phyloP scores from a whole-genome alignment of 331 rosid genomes.

The Ulmus americana region DNA sequence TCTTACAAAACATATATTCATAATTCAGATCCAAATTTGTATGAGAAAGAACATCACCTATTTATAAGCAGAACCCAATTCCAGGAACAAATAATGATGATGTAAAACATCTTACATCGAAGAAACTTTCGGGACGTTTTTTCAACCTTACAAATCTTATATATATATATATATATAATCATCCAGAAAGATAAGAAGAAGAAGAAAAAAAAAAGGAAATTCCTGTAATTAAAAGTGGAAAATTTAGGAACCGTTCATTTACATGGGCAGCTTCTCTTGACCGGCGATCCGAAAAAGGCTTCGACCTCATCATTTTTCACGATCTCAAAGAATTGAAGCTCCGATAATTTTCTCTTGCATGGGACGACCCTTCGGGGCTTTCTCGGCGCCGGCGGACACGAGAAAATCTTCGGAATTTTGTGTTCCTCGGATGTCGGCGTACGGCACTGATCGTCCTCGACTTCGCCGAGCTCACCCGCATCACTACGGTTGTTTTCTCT shows the following conservation, averaged over 20 bases:
- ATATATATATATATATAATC: slow-evolving; percentile 19
- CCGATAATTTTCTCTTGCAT: slow-evolving; percentile 59
- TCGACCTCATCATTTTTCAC: slow-evolving; percentile 53
- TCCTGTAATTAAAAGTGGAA: slow-evolving; percentile 13
- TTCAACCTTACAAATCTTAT: slow-evolving; percentile 11
- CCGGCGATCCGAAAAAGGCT: slow-evolving; percentile 47
- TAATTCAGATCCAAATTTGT: slow-evolving; percentile 17
- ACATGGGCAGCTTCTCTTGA: slow-evolving; percentile 54
- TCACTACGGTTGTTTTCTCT: not conserved
- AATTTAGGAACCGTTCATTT: slow-evolving; percentile 21
- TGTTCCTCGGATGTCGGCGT: slow-evolving; percentile 60
- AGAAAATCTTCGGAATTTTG: slow-evolving; percentile 44
- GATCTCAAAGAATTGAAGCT: slow-evolving; percentile 53
- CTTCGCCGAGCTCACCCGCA: not conserved
- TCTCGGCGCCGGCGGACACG: slow-evolving; percentile 74
- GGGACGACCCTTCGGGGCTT: slow-evolving; percentile 34
- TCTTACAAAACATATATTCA: not conserved
- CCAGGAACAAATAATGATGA: not conserved
- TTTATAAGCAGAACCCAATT: slow-evolving; percentile 1
- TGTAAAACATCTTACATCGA: slow-evolving; percentile 9
- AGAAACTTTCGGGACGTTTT: not conserved
- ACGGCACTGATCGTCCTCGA: slow-evolving; percentile 23
- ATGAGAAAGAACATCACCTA: slow-evolving; percentile 1
- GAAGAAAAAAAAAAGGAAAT: not conserved
- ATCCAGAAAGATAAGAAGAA: not conserved